These are phyloP conservation scores for Eurotiales sp. DNA, from an alignment of 2,329 filamentous ascomycete genomes.

Conservation along the genomic window DNA sequence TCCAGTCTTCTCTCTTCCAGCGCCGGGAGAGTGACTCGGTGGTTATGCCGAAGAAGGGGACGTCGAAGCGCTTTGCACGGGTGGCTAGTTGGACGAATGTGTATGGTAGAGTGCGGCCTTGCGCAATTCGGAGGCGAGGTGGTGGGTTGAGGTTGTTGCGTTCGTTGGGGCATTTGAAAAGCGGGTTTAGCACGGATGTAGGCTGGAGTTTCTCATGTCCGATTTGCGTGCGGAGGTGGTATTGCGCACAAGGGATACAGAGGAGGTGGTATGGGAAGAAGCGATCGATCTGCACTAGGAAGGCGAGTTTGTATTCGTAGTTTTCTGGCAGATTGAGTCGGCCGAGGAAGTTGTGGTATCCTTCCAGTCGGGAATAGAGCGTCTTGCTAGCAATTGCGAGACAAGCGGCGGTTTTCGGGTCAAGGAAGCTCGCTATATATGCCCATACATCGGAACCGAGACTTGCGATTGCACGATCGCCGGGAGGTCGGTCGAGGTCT, in stretches of 20 bases:
- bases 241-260: conserved; percentile 56
- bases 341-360: conserved; percentile 30
- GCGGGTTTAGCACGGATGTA: conserved; percentile 52
- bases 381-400: conserved; percentile 49
- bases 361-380: conserved; percentile 43
- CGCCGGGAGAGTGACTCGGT: conserved; percentile 48
- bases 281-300: conserved; percentile 51
- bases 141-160: conserved; percentile 46
- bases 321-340: conserved; percentile 41
- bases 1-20: conserved; percentile 55
- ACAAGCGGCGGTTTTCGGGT: conserved; percentile 46
- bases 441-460: conserved; percentile 47
- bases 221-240: conserved; percentile 52
- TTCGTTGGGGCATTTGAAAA: conserved; percentile 55
- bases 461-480: conserved; percentile 43
- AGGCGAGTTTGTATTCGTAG: conserved; percentile 44
- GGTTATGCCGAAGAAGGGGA: conserved; percentile 45
- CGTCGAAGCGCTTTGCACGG: conserved; percentile 46
- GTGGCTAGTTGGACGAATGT: conserved; percentile 57
- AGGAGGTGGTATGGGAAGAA: conserved; percentile 54
- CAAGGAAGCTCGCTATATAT: conserved; percentile 39
- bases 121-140: conserved; percentile 52
- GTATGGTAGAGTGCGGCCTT: conserved; percentile 55
- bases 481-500: conserved; percentile 27
- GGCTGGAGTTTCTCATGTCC: conserved; percentile 54